Percentiles rank a stretch among this genome's conserved stretches.
phyloP scores from a whole-genome alignment of 208 protist genomes.

The Herpetomonas samuelpessoai region DNA sequence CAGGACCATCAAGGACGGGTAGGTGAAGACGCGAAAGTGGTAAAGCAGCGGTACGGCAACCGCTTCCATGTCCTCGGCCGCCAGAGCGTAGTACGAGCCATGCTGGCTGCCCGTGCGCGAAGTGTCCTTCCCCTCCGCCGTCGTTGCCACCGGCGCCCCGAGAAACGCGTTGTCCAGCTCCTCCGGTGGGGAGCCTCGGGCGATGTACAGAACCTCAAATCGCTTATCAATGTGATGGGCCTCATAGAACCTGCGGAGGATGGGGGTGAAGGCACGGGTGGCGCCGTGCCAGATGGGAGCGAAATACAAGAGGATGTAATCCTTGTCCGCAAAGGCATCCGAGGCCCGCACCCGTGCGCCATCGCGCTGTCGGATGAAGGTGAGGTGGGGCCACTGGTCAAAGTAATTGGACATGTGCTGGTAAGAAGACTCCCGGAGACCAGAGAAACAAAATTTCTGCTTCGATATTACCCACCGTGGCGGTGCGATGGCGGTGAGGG shows the following conservation, averaged over 20 bases:
- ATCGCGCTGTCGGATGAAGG: slow-evolving; percentile 20
- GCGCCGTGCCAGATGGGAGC: slow-evolving; percentile 2
- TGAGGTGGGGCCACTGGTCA: slow-evolving; percentile 37
- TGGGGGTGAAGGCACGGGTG: slow-evolving; percentile 3
- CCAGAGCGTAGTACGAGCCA: slow-evolving; percentile 27
- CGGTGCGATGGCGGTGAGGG: too few species aligned
- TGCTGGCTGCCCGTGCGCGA: background rate
- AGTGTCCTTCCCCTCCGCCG: background rate
- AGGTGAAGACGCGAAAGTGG: slow-evolving; percentile 45
- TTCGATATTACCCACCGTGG: too few species aligned
- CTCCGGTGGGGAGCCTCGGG: slow-evolving; percentile 8
- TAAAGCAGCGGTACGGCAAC: slow-evolving; percentile 36
- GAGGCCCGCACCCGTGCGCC: background rate
- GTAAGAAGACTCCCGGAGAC: too few species aligned
- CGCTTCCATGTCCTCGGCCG: slow-evolving; percentile 23
- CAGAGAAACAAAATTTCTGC: too few species aligned
- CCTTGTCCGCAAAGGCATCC: background rate
- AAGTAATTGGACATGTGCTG: slow-evolving; percentile 46
- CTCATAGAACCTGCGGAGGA: background rate
- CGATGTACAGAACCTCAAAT: slow-evolving; percentile 14
- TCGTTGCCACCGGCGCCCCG: background rate
- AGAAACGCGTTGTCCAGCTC: slow-evolving; percentile 6
- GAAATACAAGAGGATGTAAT: slow-evolving; percentile 8
- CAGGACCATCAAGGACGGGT: slow-evolving; percentile 43
- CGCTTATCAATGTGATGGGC: slow-evolving; percentile 10